These are phyloP conservation scores for Candida chilensis DNA, from an alignment of 805 yeast species.

Conservation along the genomic window DNA sequence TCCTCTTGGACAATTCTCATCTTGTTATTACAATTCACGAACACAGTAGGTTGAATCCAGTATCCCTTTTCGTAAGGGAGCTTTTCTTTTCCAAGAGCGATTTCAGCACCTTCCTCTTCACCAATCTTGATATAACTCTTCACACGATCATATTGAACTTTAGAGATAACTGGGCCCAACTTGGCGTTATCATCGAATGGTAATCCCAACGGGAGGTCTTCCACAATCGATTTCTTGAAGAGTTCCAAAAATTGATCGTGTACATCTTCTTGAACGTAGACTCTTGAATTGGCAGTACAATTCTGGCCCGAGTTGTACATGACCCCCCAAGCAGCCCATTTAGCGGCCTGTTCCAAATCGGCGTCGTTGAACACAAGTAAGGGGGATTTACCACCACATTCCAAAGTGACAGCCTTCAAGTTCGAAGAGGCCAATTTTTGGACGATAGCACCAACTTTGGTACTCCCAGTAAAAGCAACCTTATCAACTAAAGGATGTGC, in stretches of 20 bases:
- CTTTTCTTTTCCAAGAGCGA: conserved; percentile 32
- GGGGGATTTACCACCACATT: conserved; percentile 56
- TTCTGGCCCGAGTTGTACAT: conserved; percentile 61
- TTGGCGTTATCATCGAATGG: conserved; percentile 38
- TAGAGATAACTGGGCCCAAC: conserved; percentile 56
- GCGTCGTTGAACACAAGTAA: conserved; percentile 42
- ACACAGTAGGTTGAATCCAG: conserved; percentile 69
- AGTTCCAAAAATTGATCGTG: conserved; percentile 41
- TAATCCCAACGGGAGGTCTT: conserved; percentile 46
- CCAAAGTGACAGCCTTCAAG: conserved; percentile 49
- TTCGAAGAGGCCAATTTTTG: conserved; percentile 52
- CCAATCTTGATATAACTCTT: conserved; percentile 33
- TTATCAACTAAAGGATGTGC: conserved; percentile 48
- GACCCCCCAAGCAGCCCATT: conserved; percentile 61
- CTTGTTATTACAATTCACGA: conserved; percentile 55
- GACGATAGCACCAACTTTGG: conserved; percentile 56
- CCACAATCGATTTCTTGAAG: conserved; percentile 33
- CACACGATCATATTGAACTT: conserved; percentile 47
- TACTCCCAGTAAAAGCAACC: conserved; percentile 59
- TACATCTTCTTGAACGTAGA: conserved; percentile 46
- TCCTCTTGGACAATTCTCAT: conserved; percentile 71
- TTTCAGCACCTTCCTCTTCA: conserved; percentile 35
- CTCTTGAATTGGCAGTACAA: conserved; percentile 60
- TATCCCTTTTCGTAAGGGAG: conserved; percentile 48
- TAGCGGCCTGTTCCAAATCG: conserved; percentile 43